phyloP scores from a whole-genome alignment of 75 land plant genomes.

The Selaginella moellendorffii region DNA sequence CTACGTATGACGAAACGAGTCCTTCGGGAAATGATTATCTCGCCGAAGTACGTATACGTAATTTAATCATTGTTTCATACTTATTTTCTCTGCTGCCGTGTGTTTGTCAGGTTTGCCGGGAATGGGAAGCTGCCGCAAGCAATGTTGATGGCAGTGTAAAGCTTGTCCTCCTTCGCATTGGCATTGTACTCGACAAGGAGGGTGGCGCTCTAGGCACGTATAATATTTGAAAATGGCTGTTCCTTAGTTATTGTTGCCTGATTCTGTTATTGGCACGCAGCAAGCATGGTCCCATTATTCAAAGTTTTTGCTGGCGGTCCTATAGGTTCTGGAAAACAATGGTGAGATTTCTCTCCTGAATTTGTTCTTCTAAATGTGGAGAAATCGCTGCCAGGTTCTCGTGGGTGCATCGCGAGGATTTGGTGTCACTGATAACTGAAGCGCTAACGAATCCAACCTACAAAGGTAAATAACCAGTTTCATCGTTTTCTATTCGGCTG shows the following conservation, averaged over 20 bases:
- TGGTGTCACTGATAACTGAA: slow-evolving; percentile 74
- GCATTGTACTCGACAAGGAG: slow-evolving; percentile 91
- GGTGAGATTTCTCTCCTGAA: slow-evolving; percentile 24
- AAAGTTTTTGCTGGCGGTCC: slow-evolving; percentile 96
- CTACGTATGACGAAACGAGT: slow-evolving; percentile 75
- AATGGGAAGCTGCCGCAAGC: slow-evolving; percentile 76
- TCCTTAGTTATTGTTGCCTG: background rate
- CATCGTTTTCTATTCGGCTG: no score
- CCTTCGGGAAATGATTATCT: slow-evolving; percentile 89
- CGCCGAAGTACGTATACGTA: slow-evolving; percentile 49
- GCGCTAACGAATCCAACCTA: slow-evolving; percentile 71
- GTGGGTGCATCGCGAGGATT: slow-evolving; percentile 96
- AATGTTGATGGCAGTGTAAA: slow-evolving; percentile 52
- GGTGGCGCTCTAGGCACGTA: slow-evolving; percentile 89
- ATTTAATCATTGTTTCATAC: background rate
- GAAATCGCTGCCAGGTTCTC: slow-evolving; percentile 50
- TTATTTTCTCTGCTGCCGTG: background rate
- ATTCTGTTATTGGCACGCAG: slow-evolving; percentile 26
- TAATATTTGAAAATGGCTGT: background rate
- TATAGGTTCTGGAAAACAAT: slow-evolving; percentile 85
- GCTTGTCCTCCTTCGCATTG: slow-evolving; percentile 65
- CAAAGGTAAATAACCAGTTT: slow-evolving; percentile 65
- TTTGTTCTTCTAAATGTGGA: background rate
- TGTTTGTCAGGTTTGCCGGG: slow-evolving; percentile 74
- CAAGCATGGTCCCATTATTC: slow-evolving; percentile 93